Evolutionary conservation across 768 basidiomycete genomes (phyloP).

Genomic region (Hypsizygus marmoreus): DNA sequence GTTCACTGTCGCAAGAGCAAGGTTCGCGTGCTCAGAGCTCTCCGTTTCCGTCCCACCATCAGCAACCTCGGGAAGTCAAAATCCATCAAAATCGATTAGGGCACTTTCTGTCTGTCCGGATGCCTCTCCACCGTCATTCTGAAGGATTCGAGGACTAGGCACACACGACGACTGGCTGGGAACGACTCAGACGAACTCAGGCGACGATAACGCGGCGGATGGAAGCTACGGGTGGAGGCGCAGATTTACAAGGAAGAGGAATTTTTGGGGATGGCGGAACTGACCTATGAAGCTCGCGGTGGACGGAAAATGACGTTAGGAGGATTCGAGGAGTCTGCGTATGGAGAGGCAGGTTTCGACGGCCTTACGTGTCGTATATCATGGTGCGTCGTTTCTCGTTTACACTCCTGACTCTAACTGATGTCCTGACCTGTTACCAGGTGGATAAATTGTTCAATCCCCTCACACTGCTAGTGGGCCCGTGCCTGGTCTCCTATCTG

Average conservation of each 20-base stretch:
- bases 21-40: slow-evolving; percentile 95
- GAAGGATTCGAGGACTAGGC: slow-evolving; percentile 89
- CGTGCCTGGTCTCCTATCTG: slow-evolving; percentile 73
- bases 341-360: slow-evolving; percentile 90
- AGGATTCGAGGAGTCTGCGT: slow-evolving; percentile 85
- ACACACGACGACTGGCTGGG: slow-evolving; percentile 93
- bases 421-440: slow-evolving; percentile 35
- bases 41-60: slow-evolving; percentile 89
- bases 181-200: slow-evolving; percentile 93
- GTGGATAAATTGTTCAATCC: slow-evolving; percentile 87
- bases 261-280: slow-evolving; percentile 91
- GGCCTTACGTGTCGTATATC: slow-evolving; percentile 87
- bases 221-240: slow-evolving; percentile 93
- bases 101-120: slow-evolving; percentile 88
- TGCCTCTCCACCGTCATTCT: slow-evolving; percentile 93
- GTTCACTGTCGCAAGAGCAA: slow-evolving; percentile 79
- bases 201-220: slow-evolving; percentile 97
- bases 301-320: slow-evolving; percentile 94
- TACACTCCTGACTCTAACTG: slow-evolving; percentile 18
- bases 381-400: slow-evolving; percentile 72
- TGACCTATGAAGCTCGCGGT: slow-evolving; percentile 92
- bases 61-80: slow-evolving; percentile 91
- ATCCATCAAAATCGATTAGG: slow-evolving; percentile 91
- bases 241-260: slow-evolving; percentile 86
- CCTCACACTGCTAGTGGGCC: slow-evolving; percentile 83